Percentiles rank a stretch among this genome's conserved stretches.
Evolutionary conservation across 2,329 filamentous ascomycete genomes (phyloP).

Genomic region (Colletotrichum lindemuthianum): DNA sequence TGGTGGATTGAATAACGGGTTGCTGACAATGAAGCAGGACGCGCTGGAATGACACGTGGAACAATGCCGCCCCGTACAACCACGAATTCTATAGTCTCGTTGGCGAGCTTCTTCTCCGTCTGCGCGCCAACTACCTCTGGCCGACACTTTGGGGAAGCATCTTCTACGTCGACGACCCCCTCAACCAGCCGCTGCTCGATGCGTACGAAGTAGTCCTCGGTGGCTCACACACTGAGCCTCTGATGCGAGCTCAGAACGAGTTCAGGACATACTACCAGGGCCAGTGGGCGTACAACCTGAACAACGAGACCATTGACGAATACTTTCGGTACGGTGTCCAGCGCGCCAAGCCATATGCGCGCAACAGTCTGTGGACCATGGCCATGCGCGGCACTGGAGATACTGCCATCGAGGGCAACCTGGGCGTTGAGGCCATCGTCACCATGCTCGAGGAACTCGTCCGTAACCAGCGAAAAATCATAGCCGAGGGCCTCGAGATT

Average conservation of each 20-base stretch:
- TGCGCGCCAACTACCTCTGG: conserved; percentile 81
- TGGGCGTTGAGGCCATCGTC: conserved; percentile 67
- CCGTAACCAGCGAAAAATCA: conserved; percentile 66
- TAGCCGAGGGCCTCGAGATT: conserved; percentile 64
- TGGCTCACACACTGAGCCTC: conserved; percentile 78
- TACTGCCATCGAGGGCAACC: conserved; percentile 62
- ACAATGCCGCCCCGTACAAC: conserved; percentile 59
- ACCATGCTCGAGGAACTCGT: conserved; percentile 70
- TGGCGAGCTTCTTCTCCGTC: conserved; percentile 76
- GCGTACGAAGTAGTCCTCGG: conserved; percentile 80
- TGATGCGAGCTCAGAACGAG: conserved; percentile 71
- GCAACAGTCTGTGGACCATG: conserved; percentile 72
- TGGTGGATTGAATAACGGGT: background rate
- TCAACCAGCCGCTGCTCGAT: conserved; percentile 75
- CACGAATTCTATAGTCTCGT: conserved; percentile 75
- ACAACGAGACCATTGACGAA: conserved; percentile 73
- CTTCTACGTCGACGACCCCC: conserved; percentile 76
- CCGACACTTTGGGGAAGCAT: conserved; percentile 77
- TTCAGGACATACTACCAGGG: conserved; percentile 65
- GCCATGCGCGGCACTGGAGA: conserved; percentile 78
- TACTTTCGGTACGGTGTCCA: conserved; percentile 76
- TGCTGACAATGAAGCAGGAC: conserved; percentile 29
- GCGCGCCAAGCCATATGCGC: conserved; percentile 72
- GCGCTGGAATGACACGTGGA: conserved; percentile 55
- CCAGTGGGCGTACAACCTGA: conserved; percentile 75